phyloP scores from a whole-genome alignment of 805 yeast genomes.

The Dipodascopsis uninucleata region DNA sequence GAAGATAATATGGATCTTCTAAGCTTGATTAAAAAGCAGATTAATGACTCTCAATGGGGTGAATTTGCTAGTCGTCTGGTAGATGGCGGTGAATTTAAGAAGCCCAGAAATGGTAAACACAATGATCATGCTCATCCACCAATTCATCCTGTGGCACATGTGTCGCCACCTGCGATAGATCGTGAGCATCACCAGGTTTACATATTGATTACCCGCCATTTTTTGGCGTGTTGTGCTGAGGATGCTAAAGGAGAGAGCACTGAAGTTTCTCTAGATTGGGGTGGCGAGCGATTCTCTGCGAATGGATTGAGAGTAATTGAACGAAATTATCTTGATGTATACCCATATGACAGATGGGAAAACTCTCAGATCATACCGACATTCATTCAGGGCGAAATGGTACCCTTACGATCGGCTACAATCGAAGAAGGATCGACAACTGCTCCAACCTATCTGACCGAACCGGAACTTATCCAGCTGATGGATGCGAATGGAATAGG shows the following conservation, averaged over 20 bases:
- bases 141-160: slow-evolving; percentile 70
- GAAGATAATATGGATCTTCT: slow-evolving; percentile 72
- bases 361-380: slow-evolving; percentile 60
- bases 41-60: slow-evolving; percentile 62
- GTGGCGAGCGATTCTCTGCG: slow-evolving; percentile 64
- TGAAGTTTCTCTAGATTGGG: slow-evolving; percentile 68
- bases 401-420: slow-evolving; percentile 54
- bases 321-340: slow-evolving; percentile 75
- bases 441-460: slow-evolving; percentile 83
- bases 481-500: slow-evolving; percentile 99
- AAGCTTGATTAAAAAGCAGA: slow-evolving; percentile 59
- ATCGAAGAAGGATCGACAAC: slow-evolving; percentile 72
- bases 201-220: slow-evolving; percentile 80
- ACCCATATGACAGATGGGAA: slow-evolving; percentile 76
- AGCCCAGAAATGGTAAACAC: slow-evolving; percentile 76
- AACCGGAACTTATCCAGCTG: slow-evolving; percentile 81
- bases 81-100: slow-evolving; percentile 46
- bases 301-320: slow-evolving; percentile 73
- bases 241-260: slow-evolving; percentile 81
- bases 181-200: slow-evolving; percentile 66
- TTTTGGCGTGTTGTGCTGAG: slow-evolving; percentile 84
- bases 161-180: slow-evolving; percentile 29
- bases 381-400: slow-evolving; percentile 53
- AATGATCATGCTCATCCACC: slow-evolving; percentile 99
- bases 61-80: slow-evolving; percentile 50